Evolutionary conservation across 371 early-diverging fungal species (phyloP).

Genomic region (Batkoa obscura): DNA sequence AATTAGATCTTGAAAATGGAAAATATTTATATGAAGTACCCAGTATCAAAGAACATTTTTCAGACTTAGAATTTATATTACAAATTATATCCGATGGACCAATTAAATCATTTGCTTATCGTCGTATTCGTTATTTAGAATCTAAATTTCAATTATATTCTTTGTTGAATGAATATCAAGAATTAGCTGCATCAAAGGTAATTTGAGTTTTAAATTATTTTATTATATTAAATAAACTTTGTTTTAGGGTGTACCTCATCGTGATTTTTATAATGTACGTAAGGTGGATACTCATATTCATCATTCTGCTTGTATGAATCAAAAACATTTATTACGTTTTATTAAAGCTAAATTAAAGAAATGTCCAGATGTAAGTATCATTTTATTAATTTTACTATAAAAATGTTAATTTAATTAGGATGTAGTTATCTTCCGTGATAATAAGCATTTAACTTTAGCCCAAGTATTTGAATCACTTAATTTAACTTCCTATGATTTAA

Average conservation of each 20-base stretch:
- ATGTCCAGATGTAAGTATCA: slow-evolving; percentile 36
- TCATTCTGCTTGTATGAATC: slow-evolving; percentile 94
- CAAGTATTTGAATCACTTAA: slow-evolving; percentile 85
- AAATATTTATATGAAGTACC: slow-evolving; percentile 36
- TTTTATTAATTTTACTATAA: background rate
- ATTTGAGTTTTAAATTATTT: background rate
- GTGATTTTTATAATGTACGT: slow-evolving; percentile 97
- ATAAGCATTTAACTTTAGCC: slow-evolving; percentile 41
- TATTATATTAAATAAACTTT: background rate
- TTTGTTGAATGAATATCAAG: slow-evolving; percentile 80
- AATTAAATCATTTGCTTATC: slow-evolving; percentile 84
- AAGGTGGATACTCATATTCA: slow-evolving; percentile 99
- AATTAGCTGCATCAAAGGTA: slow-evolving; percentile 82
- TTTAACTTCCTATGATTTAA: slow-evolving; percentile 90
- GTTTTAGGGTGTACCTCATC: slow-evolving; percentile 59
- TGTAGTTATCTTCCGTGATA: slow-evolving; percentile 55
- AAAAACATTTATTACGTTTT: slow-evolving; percentile 93
- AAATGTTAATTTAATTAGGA: slow-evolving; percentile 17
- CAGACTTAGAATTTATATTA: slow-evolving; percentile 74
- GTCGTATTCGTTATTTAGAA: slow-evolving; percentile 84
- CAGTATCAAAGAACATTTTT: slow-evolving; percentile 67
- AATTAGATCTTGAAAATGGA: slow-evolving; percentile 10
- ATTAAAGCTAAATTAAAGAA: slow-evolving; percentile 92
- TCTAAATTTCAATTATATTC: slow-evolving; percentile 88
- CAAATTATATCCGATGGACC: slow-evolving; percentile 82